Conservation (phyloP, 805 yeast genomes). For the Yamadazyma takamatsuzukensis region DNA sequence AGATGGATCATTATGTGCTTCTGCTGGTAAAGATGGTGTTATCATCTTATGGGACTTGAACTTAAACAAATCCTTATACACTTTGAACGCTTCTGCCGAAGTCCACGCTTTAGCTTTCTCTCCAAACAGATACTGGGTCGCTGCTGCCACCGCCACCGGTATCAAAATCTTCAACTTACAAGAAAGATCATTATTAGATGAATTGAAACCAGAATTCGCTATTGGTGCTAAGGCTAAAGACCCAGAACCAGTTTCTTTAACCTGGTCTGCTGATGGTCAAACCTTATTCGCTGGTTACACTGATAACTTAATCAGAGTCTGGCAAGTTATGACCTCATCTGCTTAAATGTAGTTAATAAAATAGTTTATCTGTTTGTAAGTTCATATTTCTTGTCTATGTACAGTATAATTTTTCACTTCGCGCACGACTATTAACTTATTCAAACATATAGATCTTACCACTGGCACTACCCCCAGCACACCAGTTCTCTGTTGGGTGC, state of each 20-base stretch:
- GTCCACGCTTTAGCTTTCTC: slow-evolving; percentile 98
- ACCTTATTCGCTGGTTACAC: slow-evolving; percentile 99
- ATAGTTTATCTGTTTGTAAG: too few relatives aligned
- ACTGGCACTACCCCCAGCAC: slow-evolving; percentile 91
- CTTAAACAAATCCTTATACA: slow-evolving; percentile 82
- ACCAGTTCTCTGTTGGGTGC: slow-evolving; percentile 87
- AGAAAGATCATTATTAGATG: slow-evolving; percentile 90
- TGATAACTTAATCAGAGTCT: slow-evolving; percentile 98
- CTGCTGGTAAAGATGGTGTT: slow-evolving; percentile 99
- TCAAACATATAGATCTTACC: slow-evolving; percentile 75
- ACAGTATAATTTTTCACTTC: slow-evolving; percentile 1
- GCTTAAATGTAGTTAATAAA: slow-evolving; percentile 36
- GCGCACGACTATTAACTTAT: slow-evolving; percentile 9
- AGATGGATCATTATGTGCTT: slow-evolving; percentile 98
- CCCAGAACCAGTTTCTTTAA: slow-evolving; percentile 96
- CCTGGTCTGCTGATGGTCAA: slow-evolving; percentile 99
- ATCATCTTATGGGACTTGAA: slow-evolving; percentile 97
- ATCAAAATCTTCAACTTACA: slow-evolving; percentile 98
- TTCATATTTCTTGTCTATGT: slow-evolving; percentile 3
- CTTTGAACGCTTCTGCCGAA: slow-evolving; percentile 93
- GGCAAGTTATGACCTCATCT: slow-evolving; percentile 97
- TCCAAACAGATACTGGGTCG: slow-evolving; percentile 99
- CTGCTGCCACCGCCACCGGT: slow-evolving; percentile 98
- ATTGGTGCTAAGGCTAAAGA: slow-evolving; percentile 85
- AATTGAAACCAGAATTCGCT: slow-evolving; percentile 97